Evolutionary conservation across 2,329 filamentous ascomycete species (phyloP).

Genomic region (Trichoderma sp.): DNA sequence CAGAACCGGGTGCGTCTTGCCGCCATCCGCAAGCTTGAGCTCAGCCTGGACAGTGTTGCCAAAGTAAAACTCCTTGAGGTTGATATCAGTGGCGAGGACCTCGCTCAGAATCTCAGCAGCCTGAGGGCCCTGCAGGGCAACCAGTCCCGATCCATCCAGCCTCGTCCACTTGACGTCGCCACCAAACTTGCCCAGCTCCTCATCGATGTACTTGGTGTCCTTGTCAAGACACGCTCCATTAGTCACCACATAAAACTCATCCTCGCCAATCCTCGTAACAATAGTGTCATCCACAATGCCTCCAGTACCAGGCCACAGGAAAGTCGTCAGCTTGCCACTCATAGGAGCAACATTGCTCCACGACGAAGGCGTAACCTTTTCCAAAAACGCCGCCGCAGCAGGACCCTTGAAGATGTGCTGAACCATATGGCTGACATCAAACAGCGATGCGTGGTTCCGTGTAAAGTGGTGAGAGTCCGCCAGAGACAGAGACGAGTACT

Average conservation of each 20-base stretch:
- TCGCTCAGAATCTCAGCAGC: conserved; percentile 68
- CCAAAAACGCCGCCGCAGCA: conserved; percentile 77
- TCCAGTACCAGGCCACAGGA: conserved; percentile 77
- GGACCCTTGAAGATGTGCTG: conserved; percentile 84
- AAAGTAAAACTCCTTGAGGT: conserved; percentile 76
- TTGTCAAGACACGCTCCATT: conserved; percentile 92
- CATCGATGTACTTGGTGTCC: conserved; percentile 74
- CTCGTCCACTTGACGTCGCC: conserved; percentile 66
- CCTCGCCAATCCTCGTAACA: conserved; percentile 74
- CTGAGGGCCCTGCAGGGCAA: conserved; percentile 87
- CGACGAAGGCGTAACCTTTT: conserved; percentile 78
- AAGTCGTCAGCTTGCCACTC: conserved; percentile 78
- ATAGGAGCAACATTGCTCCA: conserved; percentile 64
- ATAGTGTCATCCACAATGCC: conserved; percentile 96
- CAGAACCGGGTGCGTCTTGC: conserved; percentile 48
- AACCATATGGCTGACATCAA: conserved; percentile 97
- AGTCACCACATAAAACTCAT: conserved; percentile 88
- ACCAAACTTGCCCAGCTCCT: conserved; percentile 63
- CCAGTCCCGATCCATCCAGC: conserved; percentile 71
- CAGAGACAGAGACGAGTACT: conserved; percentile 77
- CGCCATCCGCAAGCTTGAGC: conserved; percentile 60
- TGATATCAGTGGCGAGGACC: conserved; percentile 55
- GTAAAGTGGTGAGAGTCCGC: conserved; percentile 89
- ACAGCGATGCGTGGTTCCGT: conserved; percentile 81
- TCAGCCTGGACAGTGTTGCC: conserved; percentile 70